These are phyloP conservation scores for Thoreauomyces humboldtii DNA, from an alignment of 192 early-diverging fungal species.

Conservation along the genomic window DNA sequence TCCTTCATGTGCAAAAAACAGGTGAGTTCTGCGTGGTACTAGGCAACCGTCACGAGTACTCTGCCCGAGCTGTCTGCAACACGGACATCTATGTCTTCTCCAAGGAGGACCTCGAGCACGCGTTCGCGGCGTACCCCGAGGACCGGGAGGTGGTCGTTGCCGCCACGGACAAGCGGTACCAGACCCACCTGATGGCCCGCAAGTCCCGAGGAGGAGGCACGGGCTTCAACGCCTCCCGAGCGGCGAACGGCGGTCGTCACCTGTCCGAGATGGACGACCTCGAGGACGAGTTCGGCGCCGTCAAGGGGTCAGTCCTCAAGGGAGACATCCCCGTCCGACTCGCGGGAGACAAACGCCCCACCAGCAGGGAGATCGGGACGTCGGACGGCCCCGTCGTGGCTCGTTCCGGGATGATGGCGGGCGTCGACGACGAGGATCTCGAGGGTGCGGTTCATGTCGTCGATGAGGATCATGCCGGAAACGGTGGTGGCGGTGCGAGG, in stretches of 20 bases:
- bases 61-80: slow-evolving; percentile 49
- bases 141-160: slow-evolving; percentile 35
- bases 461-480: background rate
- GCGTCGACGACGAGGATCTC: background rate
- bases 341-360: slow-evolving; percentile 5
- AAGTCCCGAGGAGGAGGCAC: slow-evolving; percentile 17
- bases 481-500: background rate
- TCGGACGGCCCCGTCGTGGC: background rate
- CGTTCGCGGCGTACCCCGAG: slow-evolving; percentile 45
- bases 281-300: slow-evolving; percentile 7
- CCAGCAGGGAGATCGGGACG: background rate
- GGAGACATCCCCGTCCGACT: slow-evolving; percentile 16
- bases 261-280: background rate
- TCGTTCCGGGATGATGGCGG: background rate
- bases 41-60: slow-evolving; percentile 48
- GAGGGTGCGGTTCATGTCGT: background rate
- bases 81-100: slow-evolving; percentile 52
- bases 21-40: slow-evolving; percentile 50
- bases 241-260: background rate
- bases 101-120: slow-evolving; percentile 40
- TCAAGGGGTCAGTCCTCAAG: slow-evolving; percentile 18
- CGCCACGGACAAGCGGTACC: slow-evolving; percentile 34
- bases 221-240: background rate
- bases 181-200: slow-evolving; percentile 18
- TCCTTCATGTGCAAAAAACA: slow-evolving; percentile 22